Conservation (phyloP, 108 stramenopile genomes). For the Cyclostephanos tholiformis region DNA sequence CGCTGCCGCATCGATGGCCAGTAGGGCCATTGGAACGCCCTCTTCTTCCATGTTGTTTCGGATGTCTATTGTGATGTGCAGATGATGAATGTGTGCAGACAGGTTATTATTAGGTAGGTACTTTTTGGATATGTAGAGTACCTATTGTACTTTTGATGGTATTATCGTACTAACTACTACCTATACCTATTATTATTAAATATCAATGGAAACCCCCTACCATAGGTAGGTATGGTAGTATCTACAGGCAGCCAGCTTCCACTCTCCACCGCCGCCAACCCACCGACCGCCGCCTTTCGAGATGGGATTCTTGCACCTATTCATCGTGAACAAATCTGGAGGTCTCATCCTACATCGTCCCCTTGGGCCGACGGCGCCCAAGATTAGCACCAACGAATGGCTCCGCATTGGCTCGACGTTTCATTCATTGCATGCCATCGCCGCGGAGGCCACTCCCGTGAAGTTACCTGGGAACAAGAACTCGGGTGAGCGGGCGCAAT, state of each 20-base stretch:
- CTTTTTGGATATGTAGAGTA: no score
- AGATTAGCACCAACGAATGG: conserved; percentile 88
- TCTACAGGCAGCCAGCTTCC: no score
- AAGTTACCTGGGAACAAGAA: conserved; percentile 70
- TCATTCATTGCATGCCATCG: conserved; percentile 86
- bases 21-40: neutral
- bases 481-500: conserved; percentile 45
- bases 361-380: conserved; percentile 68
- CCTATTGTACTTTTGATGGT: no score
- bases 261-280: neutral
- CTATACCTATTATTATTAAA: no score
- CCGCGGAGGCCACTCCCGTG: conserved; percentile 78
- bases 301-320: conserved; percentile 82
- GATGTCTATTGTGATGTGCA: neutral
- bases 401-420: conserved; percentile 89
- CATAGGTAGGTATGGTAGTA: no score
- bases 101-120: neutral
- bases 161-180: no score
- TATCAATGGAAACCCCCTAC: no score
- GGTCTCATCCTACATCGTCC: conserved; percentile 87
- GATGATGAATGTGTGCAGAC: no score
- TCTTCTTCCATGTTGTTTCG: neutral
- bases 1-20: conserved; percentile 3
- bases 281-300: neutral
- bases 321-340: conserved; percentile 89